phyloP scores from a whole-genome alignment of 164 flowering plant species.

The Nelumbo lutea region DNA sequence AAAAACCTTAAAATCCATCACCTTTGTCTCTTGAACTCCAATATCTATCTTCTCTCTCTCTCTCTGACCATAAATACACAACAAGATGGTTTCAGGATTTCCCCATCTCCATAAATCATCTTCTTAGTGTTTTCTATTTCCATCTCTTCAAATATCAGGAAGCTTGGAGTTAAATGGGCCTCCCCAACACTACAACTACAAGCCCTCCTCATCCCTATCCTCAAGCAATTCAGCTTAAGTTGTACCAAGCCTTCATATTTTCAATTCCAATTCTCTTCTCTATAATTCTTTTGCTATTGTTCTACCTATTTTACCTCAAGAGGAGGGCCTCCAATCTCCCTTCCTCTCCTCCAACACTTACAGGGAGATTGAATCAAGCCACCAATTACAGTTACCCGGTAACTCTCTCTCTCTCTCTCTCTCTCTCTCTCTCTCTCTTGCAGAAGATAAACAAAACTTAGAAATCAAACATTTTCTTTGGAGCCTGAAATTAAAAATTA shows the following conservation, averaged over 20 bases:
- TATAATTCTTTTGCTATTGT: conserved; percentile 61
- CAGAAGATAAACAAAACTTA: neutral
- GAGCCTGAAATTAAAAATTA: neutral
- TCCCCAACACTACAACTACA: conserved; percentile 39
- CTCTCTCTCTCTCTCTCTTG: neutral
- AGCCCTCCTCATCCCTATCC: conserved; percentile 58
- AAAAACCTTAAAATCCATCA: neutral
- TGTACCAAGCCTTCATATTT: conserved; percentile 80
- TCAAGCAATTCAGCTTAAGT: conserved; percentile 63
- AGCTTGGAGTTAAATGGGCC: conserved; percentile 32
- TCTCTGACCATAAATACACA: conserved; percentile 20
- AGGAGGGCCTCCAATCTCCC: conserved; percentile 45
- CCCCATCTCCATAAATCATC: neutral
- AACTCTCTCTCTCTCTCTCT: conserved; percentile 15
- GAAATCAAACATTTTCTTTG: neutral
- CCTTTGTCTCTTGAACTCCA: neutral
- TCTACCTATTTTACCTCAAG: conserved; percentile 81
- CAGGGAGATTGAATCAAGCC: conserved; percentile 26
- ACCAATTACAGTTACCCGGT: conserved; percentile 30
- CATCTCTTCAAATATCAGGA: neutral
- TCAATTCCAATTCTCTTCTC: conserved; percentile 76
- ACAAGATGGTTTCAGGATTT: conserved; percentile 5
- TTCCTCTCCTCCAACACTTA: conserved; percentile 28
- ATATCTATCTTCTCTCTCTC: neutral
- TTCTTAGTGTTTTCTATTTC: neutral